These are phyloP conservation scores for Amborella trichopoda DNA, from an alignment of 164 flowering plant genomes.

Conservation along the genomic window DNA sequence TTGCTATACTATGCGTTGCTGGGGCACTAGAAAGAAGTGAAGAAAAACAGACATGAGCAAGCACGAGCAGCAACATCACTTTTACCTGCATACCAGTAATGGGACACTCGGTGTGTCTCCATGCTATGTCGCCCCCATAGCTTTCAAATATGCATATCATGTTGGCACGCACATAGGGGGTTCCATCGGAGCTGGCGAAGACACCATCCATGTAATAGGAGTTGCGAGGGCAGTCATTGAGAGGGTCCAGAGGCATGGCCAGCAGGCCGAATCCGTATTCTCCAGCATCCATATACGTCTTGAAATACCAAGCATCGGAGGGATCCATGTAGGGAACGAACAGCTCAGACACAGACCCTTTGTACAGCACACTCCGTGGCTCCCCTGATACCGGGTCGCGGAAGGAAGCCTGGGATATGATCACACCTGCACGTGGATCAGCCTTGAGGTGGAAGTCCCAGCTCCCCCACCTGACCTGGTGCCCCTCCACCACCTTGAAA, in stretches of 20 bases:
- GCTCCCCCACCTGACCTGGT: slow-evolving; percentile 53
- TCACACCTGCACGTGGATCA: slow-evolving; percentile 47
- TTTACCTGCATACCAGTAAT: slow-evolving; percentile 16
- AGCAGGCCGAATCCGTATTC: slow-evolving; percentile 52
- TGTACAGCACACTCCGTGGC: slow-evolving; percentile 51
- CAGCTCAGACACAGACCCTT: slow-evolving; percentile 55
- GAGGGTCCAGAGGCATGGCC: slow-evolving; percentile 43
- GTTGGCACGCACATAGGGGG: slow-evolving; percentile 29
- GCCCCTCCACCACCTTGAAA: slow-evolving; percentile 28
- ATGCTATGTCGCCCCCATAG: slow-evolving; percentile 50
- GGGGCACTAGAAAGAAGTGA: too few relatives aligned
- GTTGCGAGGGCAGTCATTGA: slow-evolving; percentile 57
- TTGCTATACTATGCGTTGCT: too few relatives aligned
- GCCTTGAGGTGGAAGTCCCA: slow-evolving; percentile 63
- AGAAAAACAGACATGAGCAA: too few relatives aligned
- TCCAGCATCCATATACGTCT: slow-evolving; percentile 66
- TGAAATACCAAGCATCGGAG: slow-evolving; percentile 49
- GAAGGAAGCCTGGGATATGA: slow-evolving; percentile 46
- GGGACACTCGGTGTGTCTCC: slow-evolving; percentile 46
- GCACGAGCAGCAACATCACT: too few relatives aligned
- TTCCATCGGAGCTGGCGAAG: slow-evolving; percentile 36
- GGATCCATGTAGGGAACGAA: slow-evolving; percentile 81
- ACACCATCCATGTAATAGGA: slow-evolving; percentile 51
- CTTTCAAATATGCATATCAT: slow-evolving; percentile 53
- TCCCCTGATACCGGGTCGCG: slow-evolving; percentile 37